Evolutionary conservation across 768 basidiomycete genomes (phyloP), one percentile per base, ranked within the genome.

Genomic region (Trametes punicea): DNA sequence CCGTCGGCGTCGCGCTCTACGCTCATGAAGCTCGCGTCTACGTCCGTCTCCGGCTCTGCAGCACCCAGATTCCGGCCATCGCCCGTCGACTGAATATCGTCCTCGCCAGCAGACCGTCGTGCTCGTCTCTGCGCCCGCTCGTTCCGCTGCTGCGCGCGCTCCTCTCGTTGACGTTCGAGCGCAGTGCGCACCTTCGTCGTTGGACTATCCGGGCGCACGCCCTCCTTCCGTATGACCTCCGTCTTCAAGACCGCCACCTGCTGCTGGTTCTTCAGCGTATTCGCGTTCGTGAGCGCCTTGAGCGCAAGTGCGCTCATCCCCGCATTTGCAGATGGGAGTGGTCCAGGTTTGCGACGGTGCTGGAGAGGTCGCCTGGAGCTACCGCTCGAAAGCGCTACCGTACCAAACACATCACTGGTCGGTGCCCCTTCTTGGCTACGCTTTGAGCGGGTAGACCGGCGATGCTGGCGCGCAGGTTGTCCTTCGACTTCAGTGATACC

Each of bases 201-300:
- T 6, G 90, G 90, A 64, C 90, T 93, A 59, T 86, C 88, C 9
- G 90, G 90, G 51, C 90, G 75, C 31, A 71, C 67, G 26, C 90
- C 90, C 39, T 83, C 79, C 68, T 79, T 88, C 45, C 83, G 77
- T 27, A 93, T 73, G 18, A 92, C 78, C 68, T 88, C 81, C 31
- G 80, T 89, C 68, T 87, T 82, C 34, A 93, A 69, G 58, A 77
- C 79, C 2, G 77, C 81, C 5, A 80, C 74, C 21, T 85, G 88
- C 46, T 77, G 73, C 71, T 93, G 88, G 63, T 93, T 93, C 67
- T 73, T 81, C 46, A 74, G 69, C 1, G 90, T 93, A 68, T 93
- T 92, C 36, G 81, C 78, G 15, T 75, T 76, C 9, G 90, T 93
- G 51, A 93, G 76, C 33, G 83, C 77, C 65, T 81, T 85, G 55